Evolutionary conservation across 768 basidiomycete species (phyloP).

Genomic region (Lactarius sanguifluus): DNA sequence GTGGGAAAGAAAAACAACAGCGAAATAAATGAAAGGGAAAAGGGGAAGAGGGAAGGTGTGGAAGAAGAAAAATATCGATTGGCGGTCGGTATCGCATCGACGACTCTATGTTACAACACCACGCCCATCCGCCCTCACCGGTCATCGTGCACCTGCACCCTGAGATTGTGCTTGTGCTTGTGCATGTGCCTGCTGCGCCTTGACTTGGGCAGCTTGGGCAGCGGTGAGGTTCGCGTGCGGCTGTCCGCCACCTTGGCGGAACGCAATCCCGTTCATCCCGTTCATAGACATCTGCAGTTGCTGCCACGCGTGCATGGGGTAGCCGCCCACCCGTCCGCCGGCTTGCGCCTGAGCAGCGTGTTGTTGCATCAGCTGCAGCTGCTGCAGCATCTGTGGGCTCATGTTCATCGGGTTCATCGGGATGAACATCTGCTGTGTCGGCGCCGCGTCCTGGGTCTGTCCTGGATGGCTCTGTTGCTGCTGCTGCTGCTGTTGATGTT

Average conservation of each 20-base stretch:
- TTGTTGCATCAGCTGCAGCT: conserved; percentile 21
- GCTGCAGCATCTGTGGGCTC: conserved; percentile 25
- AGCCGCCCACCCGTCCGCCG: conserved; percentile 21
- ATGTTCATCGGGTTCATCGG: conserved; percentile 30
- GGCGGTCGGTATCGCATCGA: background rate
- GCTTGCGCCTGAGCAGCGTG: conserved; percentile 25
- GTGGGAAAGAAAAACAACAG: background rate
- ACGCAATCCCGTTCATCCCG: conserved; percentile 12
- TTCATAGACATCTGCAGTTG: conserved; percentile 5
- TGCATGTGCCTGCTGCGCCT: conserved; percentile 19
- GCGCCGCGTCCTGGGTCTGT: conserved; percentile 31
- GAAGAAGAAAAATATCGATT: background rate
- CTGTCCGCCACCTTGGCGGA: conserved; percentile 8
- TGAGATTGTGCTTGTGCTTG: conserved; percentile 30
- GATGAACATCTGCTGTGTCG: conserved; percentile 30
- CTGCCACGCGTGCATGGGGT: background rate
- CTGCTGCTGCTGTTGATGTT: conserved; percentile 28
- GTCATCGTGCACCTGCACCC: conserved; percentile 20
- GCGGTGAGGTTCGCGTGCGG: background rate
- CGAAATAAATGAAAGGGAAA: background rate
- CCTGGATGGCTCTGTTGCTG: conserved; percentile 21
- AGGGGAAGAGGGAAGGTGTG: too few species aligned
- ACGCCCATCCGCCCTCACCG: background rate
- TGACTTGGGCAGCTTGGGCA: background rate
- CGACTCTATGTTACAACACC: background rate